Base-by-base conservation (phyloP, 2,329 filamentous ascomycete species). In the Calonectria pseudoreteaudii region DNA sequence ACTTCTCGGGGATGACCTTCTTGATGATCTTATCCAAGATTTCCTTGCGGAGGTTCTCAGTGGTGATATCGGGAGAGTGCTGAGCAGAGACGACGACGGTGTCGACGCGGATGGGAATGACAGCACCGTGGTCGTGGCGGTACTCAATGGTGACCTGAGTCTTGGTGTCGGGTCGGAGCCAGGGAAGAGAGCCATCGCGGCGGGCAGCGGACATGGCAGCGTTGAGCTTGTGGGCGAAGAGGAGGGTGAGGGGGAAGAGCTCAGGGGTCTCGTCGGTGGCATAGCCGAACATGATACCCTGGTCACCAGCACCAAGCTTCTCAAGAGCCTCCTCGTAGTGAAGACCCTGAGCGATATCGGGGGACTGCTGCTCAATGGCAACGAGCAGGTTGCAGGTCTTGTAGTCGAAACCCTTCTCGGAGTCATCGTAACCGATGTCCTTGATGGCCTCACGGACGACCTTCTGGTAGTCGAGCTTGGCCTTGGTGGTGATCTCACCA, bases 261-360 rank as follows among this genome's bases (percentile, higher is more conserved):
- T 99, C 97, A 76, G 96, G 96, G 82, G 97, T 98, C 92, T 99
- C 97, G 84, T 99, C 97, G 83, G 97, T 98, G 87, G 97, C 97
- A 91, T 99, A 99, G 83, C 97, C 97, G 88, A 99, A 99, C 97
- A 99, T 99, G 91, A 99, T 98, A 91, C 97, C 97, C 91, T 99
- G 97, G 89, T 99, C 97, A 94, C 97, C 97, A 77, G 97, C 97
- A 88, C 97, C 97, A 79, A 99, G 93, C 89, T 98, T 93, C 93
- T 99, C 97, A 65, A 99, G 94, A 80, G 95, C 95, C 90, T 98
- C 92, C 80, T 99, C 97, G 87, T 98, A 98, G 91, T 98, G 95
- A 72, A 99, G 95, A 91, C 97, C 97, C 90, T 98, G 97, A 81
- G 97, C 97, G 84, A 99, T 99, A 88, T 99, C 97, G 83, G 96